Evolutionary conservation across 495 filamentous ascomycete species (phyloP).

Genomic region (Penicillium coprophilum): DNA sequence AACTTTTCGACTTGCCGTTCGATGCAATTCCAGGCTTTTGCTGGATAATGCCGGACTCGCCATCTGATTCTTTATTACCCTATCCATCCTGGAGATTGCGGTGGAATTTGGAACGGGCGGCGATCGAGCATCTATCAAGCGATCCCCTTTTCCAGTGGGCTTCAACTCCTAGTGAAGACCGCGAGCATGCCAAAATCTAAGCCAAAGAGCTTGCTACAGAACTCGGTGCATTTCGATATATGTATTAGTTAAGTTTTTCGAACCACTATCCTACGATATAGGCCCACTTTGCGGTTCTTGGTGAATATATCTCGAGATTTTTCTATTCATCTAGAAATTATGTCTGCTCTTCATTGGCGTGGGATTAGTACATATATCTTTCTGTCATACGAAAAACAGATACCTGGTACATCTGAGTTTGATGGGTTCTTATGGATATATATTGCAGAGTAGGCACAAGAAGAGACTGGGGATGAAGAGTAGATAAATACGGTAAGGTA

Average conservation of each 20-base stretch:
- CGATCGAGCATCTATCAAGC: neutral
- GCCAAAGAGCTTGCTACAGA: neutral
- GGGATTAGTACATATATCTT: too few relatives aligned
- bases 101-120: neutral
- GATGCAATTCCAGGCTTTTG: neutral
- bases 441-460: too few relatives aligned
- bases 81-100: neutral
- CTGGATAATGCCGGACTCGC: neutral
- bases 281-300: neutral
- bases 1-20: neutral
- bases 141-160: conserved; percentile 2
- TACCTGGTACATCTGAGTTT: too few relatives aligned
- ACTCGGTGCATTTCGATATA: too few relatives aligned
- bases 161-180: neutral
- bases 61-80: neutral
- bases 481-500: too few relatives aligned
- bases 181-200: neutral
- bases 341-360: too few relatives aligned
- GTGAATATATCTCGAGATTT: too few relatives aligned
- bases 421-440: too few relatives aligned
- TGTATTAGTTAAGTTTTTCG: neutral
- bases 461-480: too few relatives aligned
- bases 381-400: too few relatives aligned
- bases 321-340: too few relatives aligned
- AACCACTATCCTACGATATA: neutral